Percentiles rank a stretch among this genome's conserved stretches.
These are phyloP conservation scores for Astrothelium macrocarpum DNA, from an alignment of 495 filamentous ascomycete species.

Conservation along the genomic window DNA sequence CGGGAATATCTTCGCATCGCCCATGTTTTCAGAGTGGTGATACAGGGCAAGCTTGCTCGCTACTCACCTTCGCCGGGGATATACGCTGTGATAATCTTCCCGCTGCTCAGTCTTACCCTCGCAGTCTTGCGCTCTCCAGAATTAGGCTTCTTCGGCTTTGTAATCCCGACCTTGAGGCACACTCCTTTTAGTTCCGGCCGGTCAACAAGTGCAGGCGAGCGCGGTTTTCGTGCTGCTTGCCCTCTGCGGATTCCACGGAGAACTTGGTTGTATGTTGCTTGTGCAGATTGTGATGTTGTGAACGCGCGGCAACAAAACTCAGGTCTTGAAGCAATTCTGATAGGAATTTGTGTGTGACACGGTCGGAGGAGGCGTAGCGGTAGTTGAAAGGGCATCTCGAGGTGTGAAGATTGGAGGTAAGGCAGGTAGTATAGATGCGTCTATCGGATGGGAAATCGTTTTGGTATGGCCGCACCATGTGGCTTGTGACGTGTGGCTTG, in stretches of 20 bases:
- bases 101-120: constrained; percentile 76
- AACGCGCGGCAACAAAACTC: constrained; percentile 6
- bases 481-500: no score
- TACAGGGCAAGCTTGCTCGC: no score
- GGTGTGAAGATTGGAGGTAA: no score
- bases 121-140: constrained; percentile 91
- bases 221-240: constrained; percentile 68
- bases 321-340: background rate
- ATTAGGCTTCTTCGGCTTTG: constrained; percentile 97
- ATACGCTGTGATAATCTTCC: constrained; percentile 77
- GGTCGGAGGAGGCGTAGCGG: background rate
- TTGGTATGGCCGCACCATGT: no score
- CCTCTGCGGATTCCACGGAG: constrained; percentile 60
- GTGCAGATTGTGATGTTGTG: constrained; percentile 14
- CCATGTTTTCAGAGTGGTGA: no score
- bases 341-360: background rate
- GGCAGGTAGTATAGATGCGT: no score
- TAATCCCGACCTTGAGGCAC: constrained; percentile 82
- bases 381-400: background rate
- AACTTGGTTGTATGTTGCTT: constrained; percentile 37
- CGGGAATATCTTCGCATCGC: no score
- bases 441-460: no score
- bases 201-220: constrained; percentile 71
- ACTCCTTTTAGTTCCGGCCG: constrained; percentile 87
- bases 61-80: constrained; percentile 80